A percentile compares a stretch with the other conserved stretches of the same genome.
phyloP scores from a whole-genome alignment of 176 grass and related monocot genomes.

The Chrysopogon serrulatus region DNA sequence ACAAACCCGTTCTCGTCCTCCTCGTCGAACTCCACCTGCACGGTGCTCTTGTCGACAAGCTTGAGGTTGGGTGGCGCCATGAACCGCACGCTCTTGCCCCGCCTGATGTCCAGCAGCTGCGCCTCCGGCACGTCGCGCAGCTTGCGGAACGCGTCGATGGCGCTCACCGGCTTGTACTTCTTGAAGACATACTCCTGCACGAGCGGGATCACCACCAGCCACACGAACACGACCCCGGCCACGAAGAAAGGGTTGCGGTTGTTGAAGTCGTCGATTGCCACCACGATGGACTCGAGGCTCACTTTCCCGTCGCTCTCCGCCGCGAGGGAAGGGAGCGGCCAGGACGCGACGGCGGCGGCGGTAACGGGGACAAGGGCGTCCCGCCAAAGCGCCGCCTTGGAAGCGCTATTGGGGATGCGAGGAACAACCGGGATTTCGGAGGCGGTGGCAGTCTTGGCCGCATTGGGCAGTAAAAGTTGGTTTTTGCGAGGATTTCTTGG shows the following conservation, averaged over 20 bases:
- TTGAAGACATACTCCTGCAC: conserved; percentile 63
- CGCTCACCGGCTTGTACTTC: conserved; percentile 81
- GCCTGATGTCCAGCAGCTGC: conserved; percentile 86
- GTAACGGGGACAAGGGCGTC: conserved; percentile 32
- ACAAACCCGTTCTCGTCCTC: conserved; percentile 62
- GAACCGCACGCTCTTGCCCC: conserved; percentile 69
- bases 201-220: conserved; percentile 77
- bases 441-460: neutral
- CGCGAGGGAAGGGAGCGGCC: conserved; percentile 39
- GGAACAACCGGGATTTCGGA: neutral
- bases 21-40: conserved; percentile 72
- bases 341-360: conserved; percentile 12
- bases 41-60: conserved; percentile 62
- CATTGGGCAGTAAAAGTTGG: conserved; percentile 4
- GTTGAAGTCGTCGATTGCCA: conserved; percentile 86
- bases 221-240: conserved; percentile 67
- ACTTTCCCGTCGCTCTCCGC: conserved; percentile 68
- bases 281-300: conserved; percentile 65
- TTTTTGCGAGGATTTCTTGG: neutral
- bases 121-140: conserved; percentile 67
- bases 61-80: conserved; percentile 83
- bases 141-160: conserved; percentile 84
- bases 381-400: neutral
- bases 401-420: neutral
- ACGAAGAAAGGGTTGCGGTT: conserved; percentile 91